Base-by-base conservation (phyloP, 345 rosid genomes). In the Gossypium australe region DNA sequence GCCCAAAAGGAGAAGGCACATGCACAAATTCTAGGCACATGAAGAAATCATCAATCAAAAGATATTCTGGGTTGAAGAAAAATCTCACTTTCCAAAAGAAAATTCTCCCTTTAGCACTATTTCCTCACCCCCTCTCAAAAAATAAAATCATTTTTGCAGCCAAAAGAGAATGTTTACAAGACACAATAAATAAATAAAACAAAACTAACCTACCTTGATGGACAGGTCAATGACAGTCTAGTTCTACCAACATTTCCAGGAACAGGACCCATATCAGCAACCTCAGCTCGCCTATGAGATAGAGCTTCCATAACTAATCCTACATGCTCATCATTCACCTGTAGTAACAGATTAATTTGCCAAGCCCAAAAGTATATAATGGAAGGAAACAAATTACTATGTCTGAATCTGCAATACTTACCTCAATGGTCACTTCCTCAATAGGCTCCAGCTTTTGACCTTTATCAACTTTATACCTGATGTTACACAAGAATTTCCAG, bases 381-480 rank as follows among this genome's bases (percentile, higher is more conserved):
- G 51, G 53, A 70, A 29, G 45, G 17, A 71, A 77, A 59, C 38
- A 51, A 75, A 48, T 47, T 14, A 63, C 66, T 22, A 22, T 49
- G 12, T 18, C 59, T 10, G 16, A 22, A 56, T 51, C 38, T 62
- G n/a, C 14, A 71, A 62, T 57, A 68, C 83, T 75, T 71, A 85
- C 97, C 87, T 93, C 98, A 77, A 91, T 87, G 41, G 91, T 91
- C 76, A 90, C 97, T 86, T 95, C 98, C 87, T 95, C 99, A 62
- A 95, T 87, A 69, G 98, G 98, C 82, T 95, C 99, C 65, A 93
- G 92, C 87, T 81, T 91, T 86, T 80, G 79, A 51, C 86, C 82
- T 1, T 80, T 82, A 74, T 87, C 94, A 78, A 84, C 82, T 86
- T 88, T 91, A 77, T 95, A 95, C 98, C 98, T 95, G 84, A 83